phyloP scores from a whole-genome alignment of 108 stramenopile genomes.

The Cyclotella distinguenda region DNA sequence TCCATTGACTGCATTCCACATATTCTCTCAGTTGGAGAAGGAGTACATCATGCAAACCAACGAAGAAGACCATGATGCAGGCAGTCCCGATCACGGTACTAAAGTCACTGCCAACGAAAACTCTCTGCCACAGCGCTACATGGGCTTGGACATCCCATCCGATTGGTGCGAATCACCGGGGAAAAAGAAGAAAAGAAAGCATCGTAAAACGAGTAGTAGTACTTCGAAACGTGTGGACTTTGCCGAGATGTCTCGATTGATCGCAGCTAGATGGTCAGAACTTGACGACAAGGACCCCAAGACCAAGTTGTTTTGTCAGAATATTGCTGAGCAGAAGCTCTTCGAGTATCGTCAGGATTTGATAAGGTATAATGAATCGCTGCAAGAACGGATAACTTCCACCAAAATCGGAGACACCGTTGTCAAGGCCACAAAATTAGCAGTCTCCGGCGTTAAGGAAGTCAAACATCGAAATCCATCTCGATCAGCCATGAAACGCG shows the following conservation, averaged over 20 bases:
- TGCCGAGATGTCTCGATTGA: slow-evolving; percentile 1
- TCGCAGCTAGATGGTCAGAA: slow-evolving; percentile 2
- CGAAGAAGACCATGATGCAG: background rate
- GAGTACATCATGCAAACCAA: background rate
- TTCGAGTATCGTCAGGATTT: slow-evolving; percentile 9
- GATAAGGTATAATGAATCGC: slow-evolving; percentile 1
- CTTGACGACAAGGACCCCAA: background rate
- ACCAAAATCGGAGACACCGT: no score
- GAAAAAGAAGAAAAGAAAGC: slow-evolving; percentile 1
- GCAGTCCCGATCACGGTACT: background rate
- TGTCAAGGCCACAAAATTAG: no score
- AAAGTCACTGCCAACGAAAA: background rate
- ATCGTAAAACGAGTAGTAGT: slow-evolving; percentile 2
- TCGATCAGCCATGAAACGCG: background rate
- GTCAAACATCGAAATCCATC: background rate
- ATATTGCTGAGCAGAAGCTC: slow-evolving; percentile 8
- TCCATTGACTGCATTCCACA: slow-evolving; percentile 10
- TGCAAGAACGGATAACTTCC: background rate
- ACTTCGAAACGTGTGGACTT: background rate
- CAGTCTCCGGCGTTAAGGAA: no score
- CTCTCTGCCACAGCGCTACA: background rate
- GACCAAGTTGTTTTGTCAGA: slow-evolving; percentile 6
- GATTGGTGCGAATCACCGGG: slow-evolving; percentile 9
- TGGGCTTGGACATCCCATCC: background rate
- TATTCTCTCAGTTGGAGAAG: slow-evolving; percentile 10